phyloP scores from a whole-genome alignment of 768 basidiomycete species.

The Megacollybia marginata region DNA sequence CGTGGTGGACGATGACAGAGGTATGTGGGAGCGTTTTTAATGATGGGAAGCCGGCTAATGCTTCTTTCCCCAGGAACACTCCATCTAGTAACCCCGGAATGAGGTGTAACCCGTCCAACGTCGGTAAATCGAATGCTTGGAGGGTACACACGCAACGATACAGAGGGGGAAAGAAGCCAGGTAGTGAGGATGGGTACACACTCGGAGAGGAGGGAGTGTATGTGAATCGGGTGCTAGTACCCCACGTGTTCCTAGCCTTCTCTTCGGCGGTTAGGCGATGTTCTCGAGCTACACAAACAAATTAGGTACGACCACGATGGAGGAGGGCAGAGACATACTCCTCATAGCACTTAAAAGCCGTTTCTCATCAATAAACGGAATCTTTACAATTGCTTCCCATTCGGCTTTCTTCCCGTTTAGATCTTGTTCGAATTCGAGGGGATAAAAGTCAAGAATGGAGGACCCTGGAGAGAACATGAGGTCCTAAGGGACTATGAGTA shows the following conservation, averaged over 20 bases:
- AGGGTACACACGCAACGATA: slow-evolving; percentile 71
- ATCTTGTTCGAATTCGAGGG: slow-evolving; percentile 84
- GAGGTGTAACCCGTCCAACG: slow-evolving; percentile 76
- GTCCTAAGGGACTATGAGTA: slow-evolving; percentile 43
- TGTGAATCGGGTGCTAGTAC: slow-evolving; percentile 73
- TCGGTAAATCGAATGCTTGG: slow-evolving; percentile 85
- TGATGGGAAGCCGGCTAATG: slow-evolving; percentile 95
- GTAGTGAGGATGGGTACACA: slow-evolving; percentile 83
- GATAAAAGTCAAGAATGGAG: slow-evolving; percentile 92
- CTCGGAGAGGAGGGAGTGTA: slow-evolving; percentile 55
- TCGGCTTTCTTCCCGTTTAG: slow-evolving; percentile 97
- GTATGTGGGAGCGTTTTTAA: slow-evolving; percentile 82
- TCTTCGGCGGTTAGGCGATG: slow-evolving; percentile 74
- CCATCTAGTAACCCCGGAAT: slow-evolving; percentile 85
- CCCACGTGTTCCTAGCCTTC: slow-evolving; percentile 63
- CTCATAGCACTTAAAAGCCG: slow-evolving; percentile 79
- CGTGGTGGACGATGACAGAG: slow-evolving; percentile 72
- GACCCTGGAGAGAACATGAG: slow-evolving; percentile 83
- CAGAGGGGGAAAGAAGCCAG: slow-evolving; percentile 91
- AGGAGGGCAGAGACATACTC: slow-evolving; percentile 35
- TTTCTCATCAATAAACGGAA: slow-evolving; percentile 89
- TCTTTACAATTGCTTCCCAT: slow-evolving; percentile 99
- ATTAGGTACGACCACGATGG: slow-evolving; percentile 3
- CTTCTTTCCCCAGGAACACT: slow-evolving; percentile 75
- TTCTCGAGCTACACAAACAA: slow-evolving; percentile 51